Conservation (phyloP, 2,329 filamentous ascomycete genomes). For the Knufia fluminis region DNA sequence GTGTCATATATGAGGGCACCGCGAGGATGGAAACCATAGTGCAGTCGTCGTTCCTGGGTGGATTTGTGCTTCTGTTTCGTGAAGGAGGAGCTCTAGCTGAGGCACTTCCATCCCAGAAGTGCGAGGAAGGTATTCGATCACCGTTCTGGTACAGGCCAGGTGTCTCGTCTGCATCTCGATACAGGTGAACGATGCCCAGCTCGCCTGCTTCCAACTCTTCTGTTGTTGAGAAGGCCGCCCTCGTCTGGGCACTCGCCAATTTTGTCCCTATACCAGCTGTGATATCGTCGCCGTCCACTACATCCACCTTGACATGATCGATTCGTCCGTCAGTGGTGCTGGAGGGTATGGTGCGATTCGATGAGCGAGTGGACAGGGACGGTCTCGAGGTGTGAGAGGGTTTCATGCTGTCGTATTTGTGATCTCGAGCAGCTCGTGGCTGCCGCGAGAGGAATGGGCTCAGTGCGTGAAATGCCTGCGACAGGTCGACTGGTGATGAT, state of each 20-base stretch:
- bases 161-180: slow-evolving; percentile 72
- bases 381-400: slow-evolving; percentile 9
- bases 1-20: slow-evolving; percentile 87
- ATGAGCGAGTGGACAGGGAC: slow-evolving; percentile 6
- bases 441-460: slow-evolving; percentile 16
- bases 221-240: slow-evolving; percentile 65
- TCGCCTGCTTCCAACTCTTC: slow-evolving; percentile 56
- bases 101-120: slow-evolving; percentile 18
- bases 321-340: slow-evolving; percentile 63
- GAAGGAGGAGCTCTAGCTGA: slow-evolving; percentile 13
- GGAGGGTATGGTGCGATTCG: slow-evolving; percentile 12
- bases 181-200: slow-evolving; percentile 91
- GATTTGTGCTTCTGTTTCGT: slow-evolving; percentile 9
- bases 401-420: slow-evolving; percentile 11
- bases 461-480: slow-evolving; percentile 18
- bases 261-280: slow-evolving; percentile 43
- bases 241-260: slow-evolving; percentile 64
- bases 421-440: slow-evolving; percentile 4
- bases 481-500: slow-evolving; percentile 9
- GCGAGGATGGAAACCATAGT: slow-evolving; percentile 88
- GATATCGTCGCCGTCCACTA: slow-evolving; percentile 53
- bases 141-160: slow-evolving; percentile 48
- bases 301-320: slow-evolving; percentile 66
- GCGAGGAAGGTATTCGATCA: slow-evolving; percentile 20
- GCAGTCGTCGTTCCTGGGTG: slow-evolving; percentile 52